These are phyloP conservation scores for Gnetum montanum DNA, from an alignment of 75 land plant species.

Conservation along the genomic window DNA sequence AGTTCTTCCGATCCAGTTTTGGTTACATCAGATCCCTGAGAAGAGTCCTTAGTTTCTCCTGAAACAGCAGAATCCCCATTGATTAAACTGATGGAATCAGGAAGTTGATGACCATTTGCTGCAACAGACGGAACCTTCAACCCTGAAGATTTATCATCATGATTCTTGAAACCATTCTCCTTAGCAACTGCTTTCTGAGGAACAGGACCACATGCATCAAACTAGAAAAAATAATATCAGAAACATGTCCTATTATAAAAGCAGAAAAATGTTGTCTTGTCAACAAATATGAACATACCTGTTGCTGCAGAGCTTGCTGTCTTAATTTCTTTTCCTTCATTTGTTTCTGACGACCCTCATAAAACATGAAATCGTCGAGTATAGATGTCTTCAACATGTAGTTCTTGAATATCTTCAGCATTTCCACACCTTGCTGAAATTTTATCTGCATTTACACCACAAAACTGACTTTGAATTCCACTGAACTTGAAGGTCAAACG, in stretches of 20 bases:
- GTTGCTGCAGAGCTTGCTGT: slow-evolving; percentile 26
- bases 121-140: background rate
- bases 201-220: background rate
- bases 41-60: background rate
- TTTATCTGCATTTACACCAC: slow-evolving; percentile 56
- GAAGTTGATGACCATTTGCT: slow-evolving; percentile 1
- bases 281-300: background rate
- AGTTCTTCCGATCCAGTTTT: slow-evolving; percentile 1
- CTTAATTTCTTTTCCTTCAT: slow-evolving; percentile 70
- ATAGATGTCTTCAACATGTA: slow-evolving; percentile 45
- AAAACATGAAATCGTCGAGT: slow-evolving; percentile 82
- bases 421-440: slow-evolving; percentile 57
- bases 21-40: background rate
- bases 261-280: background rate
- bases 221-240: background rate
- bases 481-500: too few relatives aligned
- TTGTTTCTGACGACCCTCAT: slow-evolving; percentile 63
- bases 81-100: background rate
- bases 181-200: background rate
- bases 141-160: background rate
- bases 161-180: background rate
- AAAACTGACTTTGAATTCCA: too few relatives aligned
- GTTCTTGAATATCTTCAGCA: slow-evolving; percentile 81
- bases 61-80: background rate
- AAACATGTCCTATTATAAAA: background rate